Evolutionary conservation across 371 early-diverging fungal genomes (phyloP), one percentile per base, ranked within the genome.

Genomic region (Mucor indicus): DNA sequence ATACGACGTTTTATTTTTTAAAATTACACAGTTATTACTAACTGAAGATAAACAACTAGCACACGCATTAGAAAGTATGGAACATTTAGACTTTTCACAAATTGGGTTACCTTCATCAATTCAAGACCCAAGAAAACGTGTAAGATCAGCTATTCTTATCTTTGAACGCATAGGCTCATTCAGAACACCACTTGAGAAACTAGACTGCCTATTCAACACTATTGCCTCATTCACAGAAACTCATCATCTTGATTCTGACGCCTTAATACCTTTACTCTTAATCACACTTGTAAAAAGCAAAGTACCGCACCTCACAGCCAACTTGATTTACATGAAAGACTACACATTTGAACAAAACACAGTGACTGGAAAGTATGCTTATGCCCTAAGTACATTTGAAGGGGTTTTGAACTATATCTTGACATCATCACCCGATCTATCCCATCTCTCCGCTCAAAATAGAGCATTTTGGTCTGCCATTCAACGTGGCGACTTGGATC

Each of bases 1-100:
- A 2, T 81, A 81, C 35, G 81, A 81, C 43, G 72, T 79, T 25
- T 68, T 72, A 1, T 81, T 81, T 42, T 81, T 77, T 60, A 75
- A 69, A 33, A 69, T 81, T 46, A 71, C 77, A 0, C 66, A 69
- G 25, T 41, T 69, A 13, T 38, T 71, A 23, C 64, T 70, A 12
- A 40, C 50, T 0, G 48, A 64, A 19, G 81, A 81, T 33, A 46
- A 55, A 46, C 55, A 65, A 5, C 48, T 79, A 13, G 50, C 66
- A 4, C 44, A 50, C 7, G 65, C 69, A 0, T 54, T 75, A 20
- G 64, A 72, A 13, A 57, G 60, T 2, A 71, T 79, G 41, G 57
- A 64, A 16, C 50, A 70, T 43, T 31, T 81, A 38, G 81, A 81
- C 50, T 62, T 77, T 20, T 60, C 62, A 10, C 81, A 81, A 41